Conservation (phyloP, 2,329 filamentous ascomycete genomes). For the Ophiocordyceps camponoti-floridani region DNA sequence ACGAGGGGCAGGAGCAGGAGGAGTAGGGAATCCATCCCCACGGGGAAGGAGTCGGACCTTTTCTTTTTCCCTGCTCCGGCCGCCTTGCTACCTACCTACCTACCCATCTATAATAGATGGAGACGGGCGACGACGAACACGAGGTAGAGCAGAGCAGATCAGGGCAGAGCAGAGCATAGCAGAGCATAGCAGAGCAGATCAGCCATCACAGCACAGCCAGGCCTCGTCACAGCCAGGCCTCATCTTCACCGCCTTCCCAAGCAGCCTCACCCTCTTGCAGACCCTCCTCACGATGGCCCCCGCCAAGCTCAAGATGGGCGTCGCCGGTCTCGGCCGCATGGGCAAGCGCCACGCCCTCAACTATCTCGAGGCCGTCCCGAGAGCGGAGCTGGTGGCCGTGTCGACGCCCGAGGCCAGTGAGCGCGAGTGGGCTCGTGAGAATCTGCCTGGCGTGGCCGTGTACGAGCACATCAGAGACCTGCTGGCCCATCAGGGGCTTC, state of each 20-base stretch:
- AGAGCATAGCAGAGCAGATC: too few species aligned
- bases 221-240: too few species aligned
- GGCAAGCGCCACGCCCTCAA: conserved; percentile 31
- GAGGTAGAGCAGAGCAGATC: too few species aligned
- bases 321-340: conserved; percentile 33
- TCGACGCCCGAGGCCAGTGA: conserved; percentile 26
- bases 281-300: not conserved
- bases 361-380: conserved; percentile 24
- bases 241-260: too few species aligned
- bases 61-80: not conserved
- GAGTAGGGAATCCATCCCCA: not conserved
- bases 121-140: too few species aligned
- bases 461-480: conserved; percentile 28
- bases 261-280: not conserved
- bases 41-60: not conserved
- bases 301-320: conserved; percentile 21
- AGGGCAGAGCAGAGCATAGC: too few species aligned
- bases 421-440: conserved; percentile 22
- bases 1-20: too few species aligned
- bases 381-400: conserved; percentile 29
- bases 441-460: conserved; percentile 24
- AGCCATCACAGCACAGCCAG: too few species aligned
- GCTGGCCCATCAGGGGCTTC: conserved; percentile 16
- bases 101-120: too few species aligned
- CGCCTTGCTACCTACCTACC: too few species aligned